These are phyloP conservation scores for Diaporthe vaccinii DNA, from an alignment of 2,329 filamentous ascomycete genomes.

Conservation along the genomic window DNA sequence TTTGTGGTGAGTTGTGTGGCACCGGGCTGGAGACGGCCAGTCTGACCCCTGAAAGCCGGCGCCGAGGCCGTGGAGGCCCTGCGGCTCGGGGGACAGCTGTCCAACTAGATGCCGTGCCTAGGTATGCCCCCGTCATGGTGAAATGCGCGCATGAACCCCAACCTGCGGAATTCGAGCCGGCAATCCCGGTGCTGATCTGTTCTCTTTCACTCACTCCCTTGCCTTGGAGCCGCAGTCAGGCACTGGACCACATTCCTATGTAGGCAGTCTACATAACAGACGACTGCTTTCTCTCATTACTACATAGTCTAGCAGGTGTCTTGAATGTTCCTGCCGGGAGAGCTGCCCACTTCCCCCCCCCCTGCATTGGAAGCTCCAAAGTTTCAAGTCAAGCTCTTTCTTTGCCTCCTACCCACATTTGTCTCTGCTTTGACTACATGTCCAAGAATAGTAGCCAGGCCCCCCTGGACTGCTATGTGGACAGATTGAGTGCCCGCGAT, in stretches of 20 bases:
- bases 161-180: slow-evolving; percentile 12
- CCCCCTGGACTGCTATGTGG: slow-evolving; percentile 37
- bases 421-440: slow-evolving; percentile 25
- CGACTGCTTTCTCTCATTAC: neutral
- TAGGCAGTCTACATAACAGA: neutral
- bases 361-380: slow-evolving; percentile 19
- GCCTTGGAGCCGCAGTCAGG: slow-evolving; percentile 2
- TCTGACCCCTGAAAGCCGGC: neutral
- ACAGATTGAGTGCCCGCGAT: slow-evolving; percentile 36
- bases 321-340: slow-evolving; percentile 12
- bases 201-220: slow-evolving; percentile 23
- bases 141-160: neutral
- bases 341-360: slow-evolving; percentile 14
- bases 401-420: slow-evolving; percentile 28
- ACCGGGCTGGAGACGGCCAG: slow-evolving; percentile 1
- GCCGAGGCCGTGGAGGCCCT: slow-evolving; percentile 5
- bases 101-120: neutral
- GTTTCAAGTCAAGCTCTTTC: slow-evolving; percentile 12
- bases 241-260: neutral
- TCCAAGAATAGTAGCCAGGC: slow-evolving; percentile 27
- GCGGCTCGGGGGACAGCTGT: slow-evolving; percentile 22
- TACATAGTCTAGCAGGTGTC: neutral
- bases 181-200: slow-evolving; percentile 30
- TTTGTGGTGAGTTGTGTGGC: slow-evolving; percentile 17
- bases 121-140: neutral